Evolutionary conservation across 108 stramenopile genomes (phyloP), one percentile per base, ranked within the genome.

Genomic region (Fistulifera pelliculosa): DNA sequence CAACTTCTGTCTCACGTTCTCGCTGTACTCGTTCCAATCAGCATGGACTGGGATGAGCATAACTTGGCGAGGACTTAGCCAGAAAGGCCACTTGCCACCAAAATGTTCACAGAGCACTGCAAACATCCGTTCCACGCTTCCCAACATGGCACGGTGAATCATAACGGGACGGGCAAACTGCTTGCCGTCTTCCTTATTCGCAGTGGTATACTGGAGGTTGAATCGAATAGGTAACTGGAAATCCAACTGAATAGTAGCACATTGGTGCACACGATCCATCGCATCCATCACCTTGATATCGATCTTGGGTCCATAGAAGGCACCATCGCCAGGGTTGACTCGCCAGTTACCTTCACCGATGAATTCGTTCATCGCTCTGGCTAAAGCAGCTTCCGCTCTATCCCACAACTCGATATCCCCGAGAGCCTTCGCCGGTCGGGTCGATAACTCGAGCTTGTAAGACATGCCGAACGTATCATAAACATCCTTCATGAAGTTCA

Each of bases 211-310:
- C 56, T 87, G 75, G 62, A 99, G 79, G 62, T 94, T 88, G 66
- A 99, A 99, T 24, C 97, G 92, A 59, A 97, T 97, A 12, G 99
- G 99, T 17, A 98, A 89, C 73, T 99, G 99, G 71, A 99, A 99
- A 65, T 99, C 99, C 24, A 99, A 81, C 71, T 99, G 99, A 11
- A 99, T 72, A 24, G 99, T 99, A 45, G 99, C 99, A 76, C 99
- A 99, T 69, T 99, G 99, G 64, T 99, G 99, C 15, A 96, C 81
- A 47, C 99, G 87, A 24, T 98, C 97, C 93, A 99, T 90, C 48
- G 96, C 95, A 80, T 99, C 99, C 79, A 93, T 96, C 7, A 99
- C 97, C 85, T 99, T 99, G 75, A 99, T 98, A 74, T 99, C 99
- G 69, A 99, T 98, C 77, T 99, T 98, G 54, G 99, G 99, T 13